Evolutionary conservation across 1,284 basidiomycete genomes (phyloP).

Genomic region (Trichosporon sp.): DNA sequence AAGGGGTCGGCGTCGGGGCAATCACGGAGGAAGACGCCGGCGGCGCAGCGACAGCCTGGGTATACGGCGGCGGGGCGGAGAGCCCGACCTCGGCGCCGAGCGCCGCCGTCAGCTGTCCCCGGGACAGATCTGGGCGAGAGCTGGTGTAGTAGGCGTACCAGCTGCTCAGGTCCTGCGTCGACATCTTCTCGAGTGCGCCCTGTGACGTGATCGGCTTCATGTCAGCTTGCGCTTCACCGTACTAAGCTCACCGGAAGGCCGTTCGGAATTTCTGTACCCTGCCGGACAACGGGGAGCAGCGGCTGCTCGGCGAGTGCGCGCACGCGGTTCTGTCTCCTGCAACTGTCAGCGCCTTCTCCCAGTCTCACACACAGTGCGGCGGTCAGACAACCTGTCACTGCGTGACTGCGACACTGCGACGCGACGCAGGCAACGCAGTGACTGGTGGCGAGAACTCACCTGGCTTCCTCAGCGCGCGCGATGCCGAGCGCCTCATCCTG

Average conservation of each 20-base stretch:
- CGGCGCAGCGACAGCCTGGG: not conserved
- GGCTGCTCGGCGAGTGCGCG: not conserved
- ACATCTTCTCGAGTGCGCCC: not conserved
- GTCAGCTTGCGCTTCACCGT: not conserved
- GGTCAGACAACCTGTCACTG: not conserved
- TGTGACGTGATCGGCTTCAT: not conserved
- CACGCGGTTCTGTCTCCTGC: not conserved
- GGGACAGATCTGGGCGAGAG: not conserved
- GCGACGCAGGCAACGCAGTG: not conserved
- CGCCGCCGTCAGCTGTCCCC: not conserved
- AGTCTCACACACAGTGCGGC: not conserved
- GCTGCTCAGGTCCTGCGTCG: not conserved
- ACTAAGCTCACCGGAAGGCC: not conserved
- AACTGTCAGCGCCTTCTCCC: not conserved
- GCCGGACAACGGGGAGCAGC: not conserved
- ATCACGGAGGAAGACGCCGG: not conserved
- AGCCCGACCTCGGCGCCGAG: not conserved
- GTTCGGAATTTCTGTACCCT: not conserved
- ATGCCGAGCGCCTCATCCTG: slow-evolving; percentile 1
- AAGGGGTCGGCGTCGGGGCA: not conserved
- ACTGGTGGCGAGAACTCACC: not conserved
- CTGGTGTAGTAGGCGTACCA: slow-evolving; percentile 1
- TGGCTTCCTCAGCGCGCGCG: not conserved
- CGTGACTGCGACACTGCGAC: too few relatives aligned
- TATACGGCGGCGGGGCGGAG: not conserved